Evolutionary conservation across 139 green algal genomes (phyloP).

Genomic region (Chlorella sp.): DNA sequence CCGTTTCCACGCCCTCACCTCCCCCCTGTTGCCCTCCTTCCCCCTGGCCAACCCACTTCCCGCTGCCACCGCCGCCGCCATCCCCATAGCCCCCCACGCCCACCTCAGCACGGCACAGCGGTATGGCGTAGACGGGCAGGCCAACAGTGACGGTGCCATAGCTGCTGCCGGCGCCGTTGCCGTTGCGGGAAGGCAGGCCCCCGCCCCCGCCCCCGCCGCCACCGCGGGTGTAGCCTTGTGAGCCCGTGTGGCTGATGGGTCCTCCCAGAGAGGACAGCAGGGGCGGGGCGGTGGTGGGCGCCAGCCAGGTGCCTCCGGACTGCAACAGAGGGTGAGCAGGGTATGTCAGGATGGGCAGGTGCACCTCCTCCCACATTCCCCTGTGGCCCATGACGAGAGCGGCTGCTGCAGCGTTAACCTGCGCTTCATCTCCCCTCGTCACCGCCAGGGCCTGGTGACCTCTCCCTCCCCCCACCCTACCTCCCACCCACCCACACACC

Average conservation of each 20-base stretch:
- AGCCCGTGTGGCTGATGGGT: neutral
- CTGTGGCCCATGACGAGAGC: too few species aligned
- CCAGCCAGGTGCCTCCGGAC: neutral
- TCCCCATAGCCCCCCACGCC: neutral
- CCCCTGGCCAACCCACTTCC: neutral
- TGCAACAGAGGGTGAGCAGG: neutral
- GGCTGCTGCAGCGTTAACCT: too few species aligned
- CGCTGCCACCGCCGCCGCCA: neutral
- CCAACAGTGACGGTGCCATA: neutral
- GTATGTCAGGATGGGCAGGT: neutral
- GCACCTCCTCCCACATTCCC: too few species aligned
- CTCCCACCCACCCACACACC: neutral
- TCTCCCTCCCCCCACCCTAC: neutral
- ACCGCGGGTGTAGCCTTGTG: neutral
- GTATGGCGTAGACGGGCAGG: neutral
- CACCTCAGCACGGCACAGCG: neutral
- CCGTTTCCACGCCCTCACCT: too few species aligned
- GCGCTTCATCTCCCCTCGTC: too few species aligned
- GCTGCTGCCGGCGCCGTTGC: neutral
- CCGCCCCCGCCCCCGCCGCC: too few species aligned
- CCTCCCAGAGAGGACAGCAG: neutral
- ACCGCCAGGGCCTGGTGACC: neutral
- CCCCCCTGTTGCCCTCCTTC: too few species aligned
- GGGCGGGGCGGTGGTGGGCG: neutral
- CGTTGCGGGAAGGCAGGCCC: too few species aligned